A percentile compares a stretch with the other conserved stretches of the same genome.
phyloP scores from a whole-genome alignment of 345 rosid species.

The Aquilaria yunnanensis region DNA sequence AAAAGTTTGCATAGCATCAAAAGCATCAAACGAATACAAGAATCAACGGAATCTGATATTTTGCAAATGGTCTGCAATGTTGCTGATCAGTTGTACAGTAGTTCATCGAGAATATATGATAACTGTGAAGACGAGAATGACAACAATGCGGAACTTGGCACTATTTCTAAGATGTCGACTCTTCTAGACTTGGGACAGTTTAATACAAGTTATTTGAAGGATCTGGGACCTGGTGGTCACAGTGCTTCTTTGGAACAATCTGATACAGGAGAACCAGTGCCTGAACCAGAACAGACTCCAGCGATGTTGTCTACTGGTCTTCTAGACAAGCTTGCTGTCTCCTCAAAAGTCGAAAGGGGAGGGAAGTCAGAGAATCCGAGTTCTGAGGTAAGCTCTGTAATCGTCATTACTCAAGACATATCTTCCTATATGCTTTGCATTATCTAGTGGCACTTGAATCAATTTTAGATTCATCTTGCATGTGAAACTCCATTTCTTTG shows the following conservation, averaged over 20 bases:
- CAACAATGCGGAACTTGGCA: conserved; percentile 27
- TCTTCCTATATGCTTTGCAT: too few species aligned
- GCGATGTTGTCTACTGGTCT: conserved; percentile 19
- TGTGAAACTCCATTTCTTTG: neutral
- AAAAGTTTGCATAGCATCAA: conserved; percentile 30
- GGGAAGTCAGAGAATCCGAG: conserved; percentile 24
- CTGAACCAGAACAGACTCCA: conserved; percentile 21
- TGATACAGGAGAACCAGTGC: conserved; percentile 15
- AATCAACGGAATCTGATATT: conserved; percentile 25
- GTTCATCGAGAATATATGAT: conserved; percentile 19
- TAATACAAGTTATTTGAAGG: conserved; percentile 10
- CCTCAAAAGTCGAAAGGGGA: conserved; percentile 19
- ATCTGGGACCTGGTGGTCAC: conserved; percentile 11
- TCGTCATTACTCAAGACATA: neutral
- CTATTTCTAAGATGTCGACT: conserved; percentile 28
- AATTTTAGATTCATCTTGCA: neutral
- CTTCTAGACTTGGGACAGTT: conserved; percentile 30
- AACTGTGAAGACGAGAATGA: conserved; percentile 19
- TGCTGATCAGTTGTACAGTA: conserved; percentile 23
- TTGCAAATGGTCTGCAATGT: conserved; percentile 27
- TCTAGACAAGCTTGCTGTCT: conserved; percentile 20
- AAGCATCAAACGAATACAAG: conserved; percentile 24
- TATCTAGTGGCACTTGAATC: too few species aligned
- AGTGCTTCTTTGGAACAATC: conserved; percentile 12
- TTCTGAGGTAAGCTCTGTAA: conserved; percentile 34